Percentiles rank a stretch among this genome's conserved stretches.
Conservation (phyloP, 257 asterid species). For the Salvia miltiorrhiza region DNA sequence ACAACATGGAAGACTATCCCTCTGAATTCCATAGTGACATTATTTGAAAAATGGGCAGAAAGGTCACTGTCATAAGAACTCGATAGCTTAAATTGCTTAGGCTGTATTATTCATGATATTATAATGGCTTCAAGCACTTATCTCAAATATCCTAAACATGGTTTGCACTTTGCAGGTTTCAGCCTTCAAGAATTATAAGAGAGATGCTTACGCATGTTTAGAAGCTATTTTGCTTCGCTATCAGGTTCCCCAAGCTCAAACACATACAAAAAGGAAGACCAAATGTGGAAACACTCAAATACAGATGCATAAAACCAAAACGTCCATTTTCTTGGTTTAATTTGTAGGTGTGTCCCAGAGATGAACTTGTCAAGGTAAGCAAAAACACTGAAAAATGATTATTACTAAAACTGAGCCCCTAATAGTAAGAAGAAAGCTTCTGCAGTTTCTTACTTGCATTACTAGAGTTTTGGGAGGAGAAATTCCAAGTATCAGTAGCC, state of each 20-base stretch:
- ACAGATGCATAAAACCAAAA: neutral
- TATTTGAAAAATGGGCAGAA: neutral
- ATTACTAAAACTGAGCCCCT: neutral
- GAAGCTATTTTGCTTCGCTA: neutral
- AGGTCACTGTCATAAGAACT: neutral
- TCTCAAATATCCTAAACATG: neutral
- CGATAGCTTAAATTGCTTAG: neutral
- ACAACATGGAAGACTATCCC: neutral
- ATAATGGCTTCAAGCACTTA: neutral
- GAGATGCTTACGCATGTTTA: neutral
- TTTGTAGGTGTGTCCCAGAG: neutral
- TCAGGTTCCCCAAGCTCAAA: neutral
- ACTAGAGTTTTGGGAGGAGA: neutral
- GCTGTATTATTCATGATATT: neutral
- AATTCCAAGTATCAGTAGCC: neutral
- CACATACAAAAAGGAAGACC: neutral
- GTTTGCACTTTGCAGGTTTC: slow-evolving; percentile 12
- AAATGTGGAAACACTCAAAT: neutral
- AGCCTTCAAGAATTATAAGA: neutral
- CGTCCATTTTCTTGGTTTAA: slow-evolving; percentile 2
- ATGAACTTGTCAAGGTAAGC: neutral
- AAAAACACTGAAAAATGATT: neutral
- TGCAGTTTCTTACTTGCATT: neutral
- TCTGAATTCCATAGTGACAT: neutral
- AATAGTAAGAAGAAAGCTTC: neutral